Base-by-base conservation (phyloP, 2,329 filamentous ascomycete species). In the Colletotrichum theobromicola region DNA sequence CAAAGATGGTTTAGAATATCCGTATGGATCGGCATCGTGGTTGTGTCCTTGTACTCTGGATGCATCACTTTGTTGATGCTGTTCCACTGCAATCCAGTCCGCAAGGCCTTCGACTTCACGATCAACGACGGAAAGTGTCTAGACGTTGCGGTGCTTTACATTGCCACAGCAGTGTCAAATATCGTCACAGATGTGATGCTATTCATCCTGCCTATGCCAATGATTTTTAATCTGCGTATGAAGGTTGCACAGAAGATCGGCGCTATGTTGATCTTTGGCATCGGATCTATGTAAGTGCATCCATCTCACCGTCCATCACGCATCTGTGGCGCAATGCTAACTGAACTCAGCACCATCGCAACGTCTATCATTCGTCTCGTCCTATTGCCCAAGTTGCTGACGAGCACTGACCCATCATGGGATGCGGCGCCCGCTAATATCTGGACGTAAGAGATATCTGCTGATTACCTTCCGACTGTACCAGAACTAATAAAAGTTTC, bases 181-280 rank as follows among this genome's bases (percentile, higher is more conserved):
- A 87, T 89, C 60, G 64, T 84, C 18, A 87, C 87, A 7, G 87
- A 90, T 75, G 65, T 90, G 7, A 76, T 88, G 8, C 83, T 88
- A 18, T 87, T 88, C 61, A 75, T 83, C 2, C 76, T 90, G 4
- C 88, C 88, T 0, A 83, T 89, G 50, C 85, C 84, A 0, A 87
- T 87, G 60, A 80, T 90, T 2, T 79, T 86, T 34, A 81, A 80
- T 9, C 78, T 90, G 1, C 84, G 86, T 60, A 84, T 90, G 65
- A 86, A 87, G 0, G 76, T 77, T 30, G 84, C 83, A 62, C 87
- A 89, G 70, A 90, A 88, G 77, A 74, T 88, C n/a, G 86, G 83
- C 1, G 77, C 88, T 3, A 78, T 84, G 2, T 75, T 82, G 0
- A 84, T 89, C n/a, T 88, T 90, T 62, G 85, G 83, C 4, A 79